phyloP scores from a whole-genome alignment of 345 rosid species.

The Lepidium africanum region DNA sequence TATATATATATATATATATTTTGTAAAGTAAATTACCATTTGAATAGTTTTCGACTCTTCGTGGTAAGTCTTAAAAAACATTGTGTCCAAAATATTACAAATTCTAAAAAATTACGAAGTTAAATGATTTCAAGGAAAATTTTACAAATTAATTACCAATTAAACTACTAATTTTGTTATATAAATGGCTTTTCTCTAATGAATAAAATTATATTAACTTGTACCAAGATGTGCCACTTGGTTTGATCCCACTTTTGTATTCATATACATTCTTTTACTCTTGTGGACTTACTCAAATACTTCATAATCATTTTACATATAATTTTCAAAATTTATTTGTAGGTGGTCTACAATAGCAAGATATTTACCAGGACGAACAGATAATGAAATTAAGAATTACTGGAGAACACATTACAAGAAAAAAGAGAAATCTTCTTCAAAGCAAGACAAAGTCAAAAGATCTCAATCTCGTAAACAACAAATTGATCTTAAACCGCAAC shows the following conservation, averaged over 20 bases:
- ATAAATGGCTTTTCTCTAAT: too few relatives aligned
- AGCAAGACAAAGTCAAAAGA: constrained; percentile 24
- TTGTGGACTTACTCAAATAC: not conserved
- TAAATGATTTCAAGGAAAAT: too few relatives aligned
- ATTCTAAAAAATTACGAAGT: too few relatives aligned
- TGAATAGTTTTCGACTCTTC: too few relatives aligned
- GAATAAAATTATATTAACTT: not conserved
- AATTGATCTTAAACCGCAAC: constrained; percentile 17
- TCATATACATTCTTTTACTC: not conserved
- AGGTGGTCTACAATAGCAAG: constrained; percentile 95
- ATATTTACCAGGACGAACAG: constrained; percentile 88
- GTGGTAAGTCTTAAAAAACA: too few relatives aligned
- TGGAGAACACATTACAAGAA: constrained; percentile 90
- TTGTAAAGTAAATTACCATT: too few relatives aligned
- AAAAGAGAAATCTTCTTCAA: constrained; percentile 33
- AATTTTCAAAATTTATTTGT: not conserved
- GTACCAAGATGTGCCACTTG: not conserved
- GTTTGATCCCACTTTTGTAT: not conserved
- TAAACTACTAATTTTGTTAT: too few relatives aligned
- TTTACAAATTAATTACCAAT: too few relatives aligned
- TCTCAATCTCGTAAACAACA: constrained; percentile 22
- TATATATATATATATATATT: too few relatives aligned
- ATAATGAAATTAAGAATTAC: constrained; percentile 89
- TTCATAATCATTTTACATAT: not conserved
- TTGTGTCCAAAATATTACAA: too few relatives aligned